Conservation (phyloP, 1,139 yeast genomes). For the Groenewaldozyma sp. region DNA sequence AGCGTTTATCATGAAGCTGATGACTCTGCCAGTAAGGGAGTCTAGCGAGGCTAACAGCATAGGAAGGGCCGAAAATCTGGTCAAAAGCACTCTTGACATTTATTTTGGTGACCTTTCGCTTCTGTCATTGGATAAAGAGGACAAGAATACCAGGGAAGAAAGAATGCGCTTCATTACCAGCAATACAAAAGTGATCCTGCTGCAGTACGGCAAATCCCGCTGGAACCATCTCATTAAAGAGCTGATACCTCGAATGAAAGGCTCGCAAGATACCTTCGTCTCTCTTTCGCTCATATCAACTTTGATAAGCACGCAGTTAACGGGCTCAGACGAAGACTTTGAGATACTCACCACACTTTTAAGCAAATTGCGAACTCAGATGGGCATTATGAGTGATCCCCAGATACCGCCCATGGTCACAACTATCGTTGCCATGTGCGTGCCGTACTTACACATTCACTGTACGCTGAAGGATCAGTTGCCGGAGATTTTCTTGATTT, state of each 20-base stretch:
- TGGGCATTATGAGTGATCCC: not conserved
- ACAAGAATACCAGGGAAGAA: conserved; percentile 31
- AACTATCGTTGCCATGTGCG: not conserved
- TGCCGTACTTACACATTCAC: not conserved
- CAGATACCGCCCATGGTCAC: not conserved
- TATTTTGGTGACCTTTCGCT: conserved; percentile 12
- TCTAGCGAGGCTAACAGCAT: not conserved
- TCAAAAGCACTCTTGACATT: conserved; percentile 18
- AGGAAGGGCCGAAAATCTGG: conserved; percentile 6
- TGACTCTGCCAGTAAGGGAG: not conserved
- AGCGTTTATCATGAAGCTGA: conserved; percentile 18
- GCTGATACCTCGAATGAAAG: conserved; percentile 25
- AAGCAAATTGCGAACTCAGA: not conserved
- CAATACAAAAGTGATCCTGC: conserved; percentile 37
- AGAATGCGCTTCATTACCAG: conserved; percentile 40
- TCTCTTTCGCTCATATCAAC: conserved; percentile 34
- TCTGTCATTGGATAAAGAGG: conserved; percentile 4
- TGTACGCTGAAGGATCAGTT: conserved; percentile 19
- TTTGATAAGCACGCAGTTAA: conserved; percentile 19
- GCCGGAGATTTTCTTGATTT: conserved; percentile 40
- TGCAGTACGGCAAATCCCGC: conserved; percentile 32
- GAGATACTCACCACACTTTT: not conserved
- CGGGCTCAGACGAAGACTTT: no score
- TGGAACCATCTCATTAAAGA: not conserved
- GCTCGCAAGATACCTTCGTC: no score